Base-by-base conservation (phyloP, 2,329 filamentous ascomycete genomes). In the Didymella glomerata region DNA sequence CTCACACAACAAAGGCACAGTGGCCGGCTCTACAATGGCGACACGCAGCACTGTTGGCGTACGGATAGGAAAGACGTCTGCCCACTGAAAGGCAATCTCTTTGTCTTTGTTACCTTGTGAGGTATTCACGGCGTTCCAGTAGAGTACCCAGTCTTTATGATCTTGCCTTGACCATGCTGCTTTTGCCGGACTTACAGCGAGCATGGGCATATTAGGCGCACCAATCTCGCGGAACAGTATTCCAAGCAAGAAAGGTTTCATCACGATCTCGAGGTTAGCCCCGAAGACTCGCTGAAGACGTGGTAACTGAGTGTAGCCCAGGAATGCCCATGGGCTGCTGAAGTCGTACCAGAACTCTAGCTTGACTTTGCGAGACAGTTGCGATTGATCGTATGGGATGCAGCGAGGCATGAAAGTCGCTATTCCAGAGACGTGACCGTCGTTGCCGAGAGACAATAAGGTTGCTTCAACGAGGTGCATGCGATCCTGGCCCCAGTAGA, bases 391-490 rank as follows among this genome's bases (percentile, higher is more conserved):
- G 20, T 48, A 34, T 3, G 61, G 36, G 0, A 67, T 48, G 41
- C 66, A 69, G 2, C 70, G 64, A 3, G 72, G 72, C 54, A 76
- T 61, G 3, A 76, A 38, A 20, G 50, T 64, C 9, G 61, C 65
- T 18, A 76, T 54, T 20, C 48, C 48, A 0, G 47, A 11, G 0
- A 73, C 65, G 0, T 22, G 16, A 8, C 32, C 22, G 3, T 53
- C 49, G 18, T 42, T 57, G 22, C 54, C 51, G 1, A 68, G 34
- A 1, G 66, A 64, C 13, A 65, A 34, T 5, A 76, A 48, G 3
- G 67, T 61, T 1, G 71, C 74, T 45, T 77, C 74, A 2, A 76
- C 74, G 40, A 77, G 75, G 48, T 76, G 72, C 72, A 77, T 76
- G 0, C 71, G 67, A 61, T 76, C 74, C 50, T 77, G 74, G 1